Conservation (phyloP, 257 asterid species). For the Jacaranda copaia region DNA sequence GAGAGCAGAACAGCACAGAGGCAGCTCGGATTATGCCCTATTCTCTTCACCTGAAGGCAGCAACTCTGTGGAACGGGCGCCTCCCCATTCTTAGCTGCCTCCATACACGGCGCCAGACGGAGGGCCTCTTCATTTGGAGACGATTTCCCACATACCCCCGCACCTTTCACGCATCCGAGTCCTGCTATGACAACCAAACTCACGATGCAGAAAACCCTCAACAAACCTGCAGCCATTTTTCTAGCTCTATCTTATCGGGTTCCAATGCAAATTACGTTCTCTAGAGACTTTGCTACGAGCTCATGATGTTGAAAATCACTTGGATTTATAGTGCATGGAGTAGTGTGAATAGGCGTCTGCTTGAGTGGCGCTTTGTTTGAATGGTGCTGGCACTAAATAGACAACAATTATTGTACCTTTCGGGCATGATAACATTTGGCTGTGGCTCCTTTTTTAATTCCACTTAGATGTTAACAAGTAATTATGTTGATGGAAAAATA, state of each 20-base stretch:
- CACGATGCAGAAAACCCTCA: conserved; percentile 23
- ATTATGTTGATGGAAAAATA: neutral
- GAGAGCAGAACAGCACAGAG: conserved; percentile 53
- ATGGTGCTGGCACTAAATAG: too few relatives aligned
- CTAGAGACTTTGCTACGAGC: neutral
- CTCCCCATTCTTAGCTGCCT: conserved; percentile 37
- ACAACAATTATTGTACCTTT: too few relatives aligned
- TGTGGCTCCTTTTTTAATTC: neutral
- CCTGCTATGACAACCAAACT: conserved; percentile 33
- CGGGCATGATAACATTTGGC: neutral
- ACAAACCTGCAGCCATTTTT: conserved; percentile 16
- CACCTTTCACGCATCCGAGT: conserved; percentile 11
- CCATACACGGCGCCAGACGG: conserved; percentile 47
- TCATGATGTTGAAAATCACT: neutral
- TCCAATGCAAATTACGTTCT: neutral
- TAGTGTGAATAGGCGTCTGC: conserved; percentile 25
- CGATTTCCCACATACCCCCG: conserved; percentile 34
- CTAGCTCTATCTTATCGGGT: neutral
- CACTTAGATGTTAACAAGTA: neutral
- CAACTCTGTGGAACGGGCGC: conserved; percentile 47
- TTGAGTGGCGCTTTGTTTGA: too few relatives aligned
- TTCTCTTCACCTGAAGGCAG: conserved; percentile 47
- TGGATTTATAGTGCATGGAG: conserved; percentile 5
- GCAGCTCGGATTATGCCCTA: conserved; percentile 53
- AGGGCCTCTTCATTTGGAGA: conserved; percentile 50